Base-by-base conservation (phyloP, 2,329 filamentous ascomycete species). In the Graphiopsis chlorocephala region DNA sequence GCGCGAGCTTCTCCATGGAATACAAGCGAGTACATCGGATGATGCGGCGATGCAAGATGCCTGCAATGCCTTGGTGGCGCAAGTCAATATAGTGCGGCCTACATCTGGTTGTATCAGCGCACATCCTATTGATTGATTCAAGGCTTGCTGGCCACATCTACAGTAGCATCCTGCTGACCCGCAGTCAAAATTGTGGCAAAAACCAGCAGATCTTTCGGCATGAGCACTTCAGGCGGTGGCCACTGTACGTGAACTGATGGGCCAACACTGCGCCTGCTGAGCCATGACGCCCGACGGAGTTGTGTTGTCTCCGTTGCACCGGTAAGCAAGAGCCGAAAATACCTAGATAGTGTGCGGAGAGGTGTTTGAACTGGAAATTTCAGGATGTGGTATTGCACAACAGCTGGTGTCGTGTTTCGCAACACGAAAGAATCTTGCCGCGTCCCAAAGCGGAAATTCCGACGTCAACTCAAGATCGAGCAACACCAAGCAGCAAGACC, bases 401-500 rank as follows among this genome's bases (percentile, higher is more conserved):
- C 26, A 25, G 33, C 47, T 29, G 31, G 20, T 8, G 23, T 45
- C 20, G 59, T 61, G 59, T n/a, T 7, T 35, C 29, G 59, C 59
- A 25, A 42, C 59, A 62, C 59, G 29, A 25, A 38, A n/a, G 28
- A 60, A 23, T 23, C 25, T 25, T 26, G 26, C 26, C 33, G 29
- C 45, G 20, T 52, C 58, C 31, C 59, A 38, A 61, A 52, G 59
- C 59, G 58, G 58, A 52, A 52, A 23, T 50, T 47, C n/a, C 23
- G 35, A 55, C 26, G 29, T 29, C 48, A 23, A 31, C 52, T 29
- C 26, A 7, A n/a, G 25, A 15, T 29, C 14, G 25, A 28, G 50
- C 50, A 28, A 55, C 23, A 31, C 10, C n/a, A 56, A 56, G 53
- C 53, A 56, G 53, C 53, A 38, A 38, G 53, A 56, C 31, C 53